Base-by-base conservation (phyloP, 495 filamentous ascomycete genomes). In the Aspergillus egyptiacus region DNA sequence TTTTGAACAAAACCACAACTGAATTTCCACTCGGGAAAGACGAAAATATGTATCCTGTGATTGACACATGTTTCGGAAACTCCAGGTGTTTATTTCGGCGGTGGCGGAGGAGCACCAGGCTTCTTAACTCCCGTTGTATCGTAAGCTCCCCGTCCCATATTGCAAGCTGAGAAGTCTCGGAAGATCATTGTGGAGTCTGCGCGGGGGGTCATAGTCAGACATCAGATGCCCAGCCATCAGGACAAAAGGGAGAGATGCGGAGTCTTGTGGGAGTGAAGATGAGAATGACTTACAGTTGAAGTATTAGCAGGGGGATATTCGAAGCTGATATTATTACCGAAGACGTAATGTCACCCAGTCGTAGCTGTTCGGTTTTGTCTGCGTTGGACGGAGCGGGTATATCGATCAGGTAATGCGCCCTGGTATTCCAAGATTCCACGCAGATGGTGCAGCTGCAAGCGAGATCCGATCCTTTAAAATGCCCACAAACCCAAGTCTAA, bases 101-200 rank as follows among this genome's bases (percentile, higher is more conserved):
- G 64, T 46, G 65, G 67, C 51, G 70, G 72, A 49, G 76, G 76
- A 57, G 71, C 71, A 46, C 74, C 70, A 35, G 77, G 77, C 63
- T 78, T 78, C 59, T 77, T 73, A 15, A 78, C 72, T 18, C 77
- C 77, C 3, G 77, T 81, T 45, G 77, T 81, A 52, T 81, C 77
- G 54, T 81, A 81, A 55, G 74, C 75, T 44, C 77, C 77, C 41
- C 77, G 73, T 54, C 77, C 77, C 77, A 81, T 80, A 61, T 80
- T 80, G 62, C 61, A 69, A 40, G 68, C 66, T 33, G 69, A 66
- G 32, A 63, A 59, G 44, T 72, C 71, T 62, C 71, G 66, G 41
- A 69, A 62, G 53, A 78, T 76, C 77, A 80, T 80, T 43, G 60
- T 64, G 38, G 64, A 62, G 40, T 68, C 69, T 72, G 63, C 55